Base-by-base conservation (phyloP, 257 asterid species). In the Orobanche coerulescens region DNA sequence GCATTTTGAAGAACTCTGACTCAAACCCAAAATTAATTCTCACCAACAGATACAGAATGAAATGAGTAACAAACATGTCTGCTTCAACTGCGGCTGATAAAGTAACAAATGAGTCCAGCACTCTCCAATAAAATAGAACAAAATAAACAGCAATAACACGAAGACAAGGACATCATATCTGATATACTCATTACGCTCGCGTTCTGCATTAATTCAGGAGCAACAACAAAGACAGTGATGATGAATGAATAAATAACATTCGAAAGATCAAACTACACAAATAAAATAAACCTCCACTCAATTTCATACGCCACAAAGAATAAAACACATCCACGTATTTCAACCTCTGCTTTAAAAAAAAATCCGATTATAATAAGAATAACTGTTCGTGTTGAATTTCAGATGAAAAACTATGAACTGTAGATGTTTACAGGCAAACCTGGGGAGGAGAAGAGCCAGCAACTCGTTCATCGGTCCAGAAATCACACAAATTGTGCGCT, bases 381-480 rank as follows among this genome's bases (percentile, higher is more conserved):
- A 34, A 25, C 5, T 30, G 25, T 31, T 33, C 20, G 14, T 28
- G 4, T 11, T 26, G 14, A 26, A 51, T 33, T 58, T 31, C 36
- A 15, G 46, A 20, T 23, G 51, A 57, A 36, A 54, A 24, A 10
- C 10, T 20, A 1, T 5, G 3, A 1, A 31, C n/a, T 18, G 13
- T 0, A 5, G 4, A n/a, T 18, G 37, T 5, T 22, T 14, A 36
- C 30, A 25, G 14, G 50, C 28, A 24, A 12, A 70, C 66, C 75
- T 62, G 8, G 69, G 73, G 14, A 58, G 48, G 47, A 47, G 58
- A 22, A 28, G 48, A 62, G 58, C 46, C 31, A 67, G 26, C 25
- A 73, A 4, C 39, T 63, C 68, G 22, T 63, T 42, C 44, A 46
- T 61, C 48, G 2, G 28, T 19, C 5, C 62, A 37, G 48, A 23